Evolutionary conservation across 2,329 filamentous ascomycete species (phyloP), one percentile per base, ranked within the genome.

Genomic region (Colletotrichum sp.): DNA sequence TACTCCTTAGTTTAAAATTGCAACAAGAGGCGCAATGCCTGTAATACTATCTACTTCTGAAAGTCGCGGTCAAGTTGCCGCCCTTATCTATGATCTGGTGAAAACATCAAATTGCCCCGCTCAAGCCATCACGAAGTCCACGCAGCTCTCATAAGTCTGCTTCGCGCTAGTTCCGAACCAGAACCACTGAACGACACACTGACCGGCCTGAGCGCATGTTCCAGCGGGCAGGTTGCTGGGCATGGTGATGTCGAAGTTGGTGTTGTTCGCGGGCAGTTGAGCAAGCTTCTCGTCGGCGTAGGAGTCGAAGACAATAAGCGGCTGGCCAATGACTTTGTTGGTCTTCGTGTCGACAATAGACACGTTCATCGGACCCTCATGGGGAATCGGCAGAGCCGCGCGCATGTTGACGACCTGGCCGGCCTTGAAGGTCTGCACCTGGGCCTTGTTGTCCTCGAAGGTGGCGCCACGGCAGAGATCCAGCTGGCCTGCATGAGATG

Each of bases 311-410:
- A 84, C 86, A 75, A 89, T 90, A 77, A 93, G 84, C 16, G 88
- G 87, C 63, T 82, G 74, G 38, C 90, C 90, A 30, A 93, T 85
- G 75, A 90, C 81, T 30, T 81, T 84, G 83, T 91, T 89, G 77
- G 86, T 87, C 48, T 85, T 83, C 13, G 87, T 89, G 79, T 89
- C 85, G 78, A 93, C 87, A 65, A 93, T 86, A 21, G 88, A 90
- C 52, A 93, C 89, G 81, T 92, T 92, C 80, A 83, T 84, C 16
- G 85, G 84, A 0, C 86, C 86, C 21, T 85, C 85, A 81, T 88
- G 86, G 8, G 87, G 84, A 69, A 89, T 87, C 12, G 85, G 83
- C 14, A 89, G 80, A 30, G 77, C 78, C 48, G 86, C 83, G 10
- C 80, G 81, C 78, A 89, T 85, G 77, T 82, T 81, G 73, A 89